These are phyloP conservation scores for Fusarium agapanthi DNA, from an alignment of 2,329 filamentous ascomycete genomes.

Conservation along the genomic window DNA sequence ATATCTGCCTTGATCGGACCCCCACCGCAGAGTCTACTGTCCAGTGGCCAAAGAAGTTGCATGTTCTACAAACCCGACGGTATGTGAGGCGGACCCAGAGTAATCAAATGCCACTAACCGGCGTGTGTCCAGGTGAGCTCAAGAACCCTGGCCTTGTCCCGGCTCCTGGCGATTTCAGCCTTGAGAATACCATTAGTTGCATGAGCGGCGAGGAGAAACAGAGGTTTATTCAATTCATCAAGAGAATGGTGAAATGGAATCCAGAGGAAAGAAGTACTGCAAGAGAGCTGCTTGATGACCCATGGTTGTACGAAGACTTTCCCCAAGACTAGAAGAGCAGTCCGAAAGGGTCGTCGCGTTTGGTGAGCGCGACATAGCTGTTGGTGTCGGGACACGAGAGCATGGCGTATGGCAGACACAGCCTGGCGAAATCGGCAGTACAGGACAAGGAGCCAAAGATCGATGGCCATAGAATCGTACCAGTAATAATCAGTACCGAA, in stretches of 20 bases:
- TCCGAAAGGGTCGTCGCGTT: not conserved
- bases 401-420: not conserved
- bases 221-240: conserved; percentile 43
- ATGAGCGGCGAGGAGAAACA: conserved; percentile 7
- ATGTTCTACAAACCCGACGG: not conserved
- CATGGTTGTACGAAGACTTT: conserved; percentile 34
- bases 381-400: not conserved
- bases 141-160: conserved; percentile 33
- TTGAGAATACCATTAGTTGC: not conserved
- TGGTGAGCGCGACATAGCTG: not conserved
- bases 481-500: not conserved
- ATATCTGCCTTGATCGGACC: conserved; percentile 7
- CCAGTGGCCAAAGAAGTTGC: not conserved
- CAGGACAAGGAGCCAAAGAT: fast-evolving
- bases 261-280: conserved; percentile 44
- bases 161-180: conserved; percentile 20
- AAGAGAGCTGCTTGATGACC: conserved; percentile 43
- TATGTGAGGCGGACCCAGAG: not conserved
- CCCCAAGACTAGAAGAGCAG: not conserved
- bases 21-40: not conserved
- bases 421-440: not conserved
- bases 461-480: not conserved
- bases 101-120: not conserved
- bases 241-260: conserved; percentile 43
- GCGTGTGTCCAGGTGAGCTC: conserved; percentile 25